Percentiles rank a stretch among this genome's conserved stretches.
phyloP scores from a whole-genome alignment of 2,329 filamentous ascomycete species.

The Periglandula ipomoeae region DNA sequence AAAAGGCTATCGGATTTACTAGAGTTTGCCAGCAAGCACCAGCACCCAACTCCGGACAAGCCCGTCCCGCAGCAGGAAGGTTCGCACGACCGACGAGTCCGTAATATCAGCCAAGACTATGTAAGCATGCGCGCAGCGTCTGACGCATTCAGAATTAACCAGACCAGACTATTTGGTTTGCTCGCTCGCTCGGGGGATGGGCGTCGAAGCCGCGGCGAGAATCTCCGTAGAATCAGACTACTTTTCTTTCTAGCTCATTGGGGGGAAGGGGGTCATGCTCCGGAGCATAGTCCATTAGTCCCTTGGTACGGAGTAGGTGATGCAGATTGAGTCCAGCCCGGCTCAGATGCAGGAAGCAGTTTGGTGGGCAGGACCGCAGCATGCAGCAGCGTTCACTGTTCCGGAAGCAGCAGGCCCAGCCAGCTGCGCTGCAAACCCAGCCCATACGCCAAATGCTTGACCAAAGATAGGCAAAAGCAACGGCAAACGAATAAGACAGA shows the following conservation, averaged over 20 bases:
- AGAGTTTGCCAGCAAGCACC: background rate
- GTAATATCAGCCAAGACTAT: background rate
- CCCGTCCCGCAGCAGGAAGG: background rate
- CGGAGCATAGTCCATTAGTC: no score
- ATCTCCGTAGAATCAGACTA: background rate
- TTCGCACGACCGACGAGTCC: background rate
- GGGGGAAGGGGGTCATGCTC: background rate
- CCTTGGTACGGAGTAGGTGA: background rate
- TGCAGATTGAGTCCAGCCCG: background rate
- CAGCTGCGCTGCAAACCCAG: no score
- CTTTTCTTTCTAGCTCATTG: background rate
- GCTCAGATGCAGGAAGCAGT: background rate
- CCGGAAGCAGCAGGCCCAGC: no score
- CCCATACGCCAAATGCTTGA: no score
- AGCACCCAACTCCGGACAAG: slow-evolving; percentile 1
- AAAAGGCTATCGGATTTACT: background rate
- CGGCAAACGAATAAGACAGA: background rate
- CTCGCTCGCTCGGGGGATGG: background rate
- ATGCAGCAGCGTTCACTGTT: no score
- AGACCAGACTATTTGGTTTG: background rate
- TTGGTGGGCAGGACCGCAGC: no score
- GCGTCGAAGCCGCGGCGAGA: background rate
- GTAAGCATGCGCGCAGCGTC: background rate
- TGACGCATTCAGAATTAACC: background rate
- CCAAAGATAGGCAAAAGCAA: background rate